A percentile compares a stretch with the other conserved stretches of the same genome.
Evolutionary conservation across 441 rosid species (phyloP).

Genomic region (Adansonia grandidieri): DNA sequence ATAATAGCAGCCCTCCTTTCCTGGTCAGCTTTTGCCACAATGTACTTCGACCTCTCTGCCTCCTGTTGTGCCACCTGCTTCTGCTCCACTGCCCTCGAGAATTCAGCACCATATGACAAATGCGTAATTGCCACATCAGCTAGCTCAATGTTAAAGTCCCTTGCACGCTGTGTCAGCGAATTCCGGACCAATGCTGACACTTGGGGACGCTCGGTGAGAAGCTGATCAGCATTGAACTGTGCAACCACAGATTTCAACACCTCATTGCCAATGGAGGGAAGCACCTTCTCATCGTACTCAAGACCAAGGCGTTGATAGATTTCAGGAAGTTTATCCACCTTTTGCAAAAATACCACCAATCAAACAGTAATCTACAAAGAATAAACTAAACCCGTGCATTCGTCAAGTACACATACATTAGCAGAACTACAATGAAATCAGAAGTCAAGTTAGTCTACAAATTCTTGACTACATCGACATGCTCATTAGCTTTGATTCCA

Average conservation of each 20-base stretch:
- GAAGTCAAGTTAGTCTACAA: not conserved
- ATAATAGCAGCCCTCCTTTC: slow-evolving; percentile 95
- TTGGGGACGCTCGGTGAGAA: slow-evolving; percentile 90
- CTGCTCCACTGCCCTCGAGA: slow-evolving; percentile 93
- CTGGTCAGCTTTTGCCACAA: slow-evolving; percentile 94
- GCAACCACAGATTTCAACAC: slow-evolving; percentile 94
- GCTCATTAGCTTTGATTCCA: not conserved
- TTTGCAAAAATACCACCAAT: slow-evolving; percentile 14
- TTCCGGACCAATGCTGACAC: slow-evolving; percentile 85
- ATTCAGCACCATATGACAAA: slow-evolving; percentile 85
- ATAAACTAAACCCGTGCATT: not conserved
- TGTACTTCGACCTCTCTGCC: slow-evolving; percentile 90
- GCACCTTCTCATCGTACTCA: slow-evolving; percentile 94
- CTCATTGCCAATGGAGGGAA: slow-evolving; percentile 94
- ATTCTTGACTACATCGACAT: too few species aligned
- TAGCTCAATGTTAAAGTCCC: slow-evolving; percentile 78
- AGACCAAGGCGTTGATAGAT: slow-evolving; percentile 88
- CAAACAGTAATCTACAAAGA: not conserved
- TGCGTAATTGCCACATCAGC: slow-evolving; percentile 96
- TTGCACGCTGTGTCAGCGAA: slow-evolving; percentile 71
- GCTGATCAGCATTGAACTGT: slow-evolving; percentile 97
- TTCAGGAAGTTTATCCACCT: slow-evolving; percentile 56
- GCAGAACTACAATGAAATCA: not conserved
- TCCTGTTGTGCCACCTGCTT: slow-evolving; percentile 98
- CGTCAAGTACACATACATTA: not conserved